Conservation (phyloP, 2,329 filamentous ascomycete species). For the Exserohilum turcica region DNA sequence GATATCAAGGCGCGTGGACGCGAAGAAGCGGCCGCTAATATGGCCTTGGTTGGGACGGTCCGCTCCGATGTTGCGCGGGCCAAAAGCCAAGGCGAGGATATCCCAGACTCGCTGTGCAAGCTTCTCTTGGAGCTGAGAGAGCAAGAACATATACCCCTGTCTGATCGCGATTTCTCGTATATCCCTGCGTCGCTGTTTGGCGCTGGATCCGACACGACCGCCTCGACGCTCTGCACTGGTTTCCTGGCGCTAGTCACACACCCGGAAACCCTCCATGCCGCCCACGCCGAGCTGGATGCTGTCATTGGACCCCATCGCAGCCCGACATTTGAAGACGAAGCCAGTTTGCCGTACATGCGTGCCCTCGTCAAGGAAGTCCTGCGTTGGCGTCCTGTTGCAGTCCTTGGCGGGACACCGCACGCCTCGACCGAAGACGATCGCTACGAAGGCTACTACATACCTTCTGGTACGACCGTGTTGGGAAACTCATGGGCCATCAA, state of each 20-base stretch:
- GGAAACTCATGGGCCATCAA: constrained; percentile 55
- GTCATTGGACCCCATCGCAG: constrained; percentile 39
- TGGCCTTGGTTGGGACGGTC: constrained; percentile 51
- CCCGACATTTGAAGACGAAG: constrained; percentile 47
- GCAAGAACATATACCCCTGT: constrained; percentile 48
- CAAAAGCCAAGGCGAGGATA: constrained; percentile 37
- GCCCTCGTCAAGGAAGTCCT: constrained; percentile 48
- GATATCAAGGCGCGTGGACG: constrained; percentile 49
- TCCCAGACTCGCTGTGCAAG: constrained; percentile 53
- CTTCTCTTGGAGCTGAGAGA: constrained; percentile 51
- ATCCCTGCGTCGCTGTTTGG: constrained; percentile 54
- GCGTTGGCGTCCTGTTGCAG: constrained; percentile 48
- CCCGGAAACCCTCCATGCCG: constrained; percentile 51
- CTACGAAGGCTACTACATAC: constrained; percentile 57
- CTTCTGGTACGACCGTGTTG: constrained; percentile 54
- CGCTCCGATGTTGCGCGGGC: constrained; percentile 47
- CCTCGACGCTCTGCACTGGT: constrained; percentile 55
- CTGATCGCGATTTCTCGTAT: constrained; percentile 52
- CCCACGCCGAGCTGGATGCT: constrained; percentile 50
- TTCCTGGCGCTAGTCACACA: constrained; percentile 57
- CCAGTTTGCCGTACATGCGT: constrained; percentile 46
- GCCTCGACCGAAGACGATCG: constrained; percentile 56
- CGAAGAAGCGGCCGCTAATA: constrained; percentile 50
- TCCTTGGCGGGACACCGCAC: constrained; percentile 55
- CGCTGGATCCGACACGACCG: constrained; percentile 58